Base-by-base conservation (phyloP, 2,329 filamentous ascomycete species). In the Colletotrichum sp. region DNA sequence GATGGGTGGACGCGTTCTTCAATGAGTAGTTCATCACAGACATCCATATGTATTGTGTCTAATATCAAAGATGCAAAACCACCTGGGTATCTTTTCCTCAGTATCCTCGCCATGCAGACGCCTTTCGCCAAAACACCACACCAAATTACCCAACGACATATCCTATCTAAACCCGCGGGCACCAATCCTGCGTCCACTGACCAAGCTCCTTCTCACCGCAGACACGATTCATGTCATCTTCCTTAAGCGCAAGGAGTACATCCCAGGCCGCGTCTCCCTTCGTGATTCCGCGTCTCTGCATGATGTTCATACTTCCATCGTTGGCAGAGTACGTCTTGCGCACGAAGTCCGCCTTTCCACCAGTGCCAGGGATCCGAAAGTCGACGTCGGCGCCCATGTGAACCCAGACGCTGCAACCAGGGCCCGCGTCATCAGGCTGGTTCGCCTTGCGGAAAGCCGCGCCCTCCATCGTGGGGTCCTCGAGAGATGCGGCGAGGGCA, bases 321-420 rank as follows among this genome's bases (percentile, higher is more conserved):
- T 74, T 75, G 7, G 71, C 66, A n/a, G 74, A 76, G 43, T 57
- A 76, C 30, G 74, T 76, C 67, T 76, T 75, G 38, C 74, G 74
- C 8, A 76, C 34, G 5, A 34, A 67, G 13, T 75, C 71, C 3
- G 74, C 60, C 24, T n/a, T 60, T 1, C 74, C 74, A 1, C 21
- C 16, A 3, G 74, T 76, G 0, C 74, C 74, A 3, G 74, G 71
- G n/a, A 76, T 76, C 0, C 36, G 15, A 16, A 76, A 76, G 71
- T 76, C 71, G 8, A 76, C 36, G 5, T 76, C 74, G 24, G 71
- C 74, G 10, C 74, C 74, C 74, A 76, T 75, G 36, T 76, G 66
- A 8, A 34, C 24, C 74, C 74, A 76, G 24, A 76, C 74, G 5
- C 60, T 70, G 57, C 74, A 76, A 8, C 66, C 66, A 3, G 75